Evolutionary conservation across 768 basidiomycete species (phyloP), one percentile per base, ranked within the genome.

Genomic region (Kondoa malvinella): DNA sequence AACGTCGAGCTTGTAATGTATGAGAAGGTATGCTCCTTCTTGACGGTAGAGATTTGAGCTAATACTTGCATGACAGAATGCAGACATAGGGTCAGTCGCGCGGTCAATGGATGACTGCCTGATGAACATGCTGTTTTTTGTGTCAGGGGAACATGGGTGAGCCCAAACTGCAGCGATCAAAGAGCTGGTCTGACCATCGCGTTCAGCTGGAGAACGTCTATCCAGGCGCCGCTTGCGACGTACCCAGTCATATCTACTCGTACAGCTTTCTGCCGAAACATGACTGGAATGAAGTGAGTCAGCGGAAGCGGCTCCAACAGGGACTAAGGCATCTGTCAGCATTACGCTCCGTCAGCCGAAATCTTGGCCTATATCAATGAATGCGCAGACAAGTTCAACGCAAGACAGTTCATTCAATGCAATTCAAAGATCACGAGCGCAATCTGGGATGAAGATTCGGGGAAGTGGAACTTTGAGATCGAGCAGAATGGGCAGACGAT

Each of bases 331-430:
- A n/a, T n/a, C n/a, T n/a, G n/a, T n/a, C n/a, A n/a, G n/a, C n/a
- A 66, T 75, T 85, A 85, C 67, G 80, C 84, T 2, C 77, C 82
- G 2, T 84, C 84, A 1, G 74, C 79, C 3, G 85, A 87, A 73
- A 86, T 87, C 31, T 81, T 77, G 29, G 75, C 76, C 4, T 83
- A 86, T 72, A 73, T 86, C 26, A 77, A 83, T 66, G 75, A 76
- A 32, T 31, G 26, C 4, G 70, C 63, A 25, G 27, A 67, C 57
- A 64, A 69, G 34, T 69, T 50, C 63, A 62, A 61, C 31, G 67
- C 62, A n/a, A 26, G n/a, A 17, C 31, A 67, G 50, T 71, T 30
- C 60, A 64, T 71, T 58, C 65, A 69, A 34, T 62, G 50, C 34
- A 27, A 56, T 16, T 73, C 73, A 67, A 81, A 83, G 68, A 76